These are phyloP conservation scores for Fusarium multiceps DNA, from an alignment of 2,329 filamentous ascomycete genomes.

Conservation along the genomic window DNA sequence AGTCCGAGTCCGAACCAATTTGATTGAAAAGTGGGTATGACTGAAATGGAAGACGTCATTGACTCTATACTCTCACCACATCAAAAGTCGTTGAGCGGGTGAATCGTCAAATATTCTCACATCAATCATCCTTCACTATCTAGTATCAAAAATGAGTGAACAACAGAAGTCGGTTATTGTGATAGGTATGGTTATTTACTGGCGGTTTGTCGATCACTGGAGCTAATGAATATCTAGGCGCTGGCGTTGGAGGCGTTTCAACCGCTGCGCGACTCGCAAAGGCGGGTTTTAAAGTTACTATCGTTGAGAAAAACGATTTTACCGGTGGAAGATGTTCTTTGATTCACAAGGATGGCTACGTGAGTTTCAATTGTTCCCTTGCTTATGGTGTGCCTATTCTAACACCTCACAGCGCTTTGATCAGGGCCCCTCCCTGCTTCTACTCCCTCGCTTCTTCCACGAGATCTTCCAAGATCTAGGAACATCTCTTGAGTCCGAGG, in stretches of 20 bases:
- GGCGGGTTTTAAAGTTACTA: constrained; percentile 76
- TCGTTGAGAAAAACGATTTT: constrained; percentile 81
- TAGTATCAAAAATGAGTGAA: constrained; percentile 20
- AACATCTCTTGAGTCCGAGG: constrained; percentile 72
- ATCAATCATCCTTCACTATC: constrained; percentile 1
- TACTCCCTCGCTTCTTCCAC: constrained; percentile 76
- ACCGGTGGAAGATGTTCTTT: constrained; percentile 78
- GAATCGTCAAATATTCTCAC: not conserved
- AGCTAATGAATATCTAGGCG: constrained; percentile 57
- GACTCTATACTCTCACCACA: constrained; percentile 21
- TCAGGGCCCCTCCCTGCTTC: constrained; percentile 78
- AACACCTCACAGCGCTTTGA: constrained; percentile 69
- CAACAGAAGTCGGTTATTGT: constrained; percentile 46
- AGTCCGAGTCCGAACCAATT: constrained; percentile 18
- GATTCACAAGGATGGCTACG: constrained; percentile 66
- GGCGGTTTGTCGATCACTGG: not conserved
- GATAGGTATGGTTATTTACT: constrained; percentile 35
- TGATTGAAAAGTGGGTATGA: constrained; percentile 21
- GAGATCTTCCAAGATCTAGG: constrained; percentile 76
- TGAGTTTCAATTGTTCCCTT: constrained; percentile 12
- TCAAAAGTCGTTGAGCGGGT: constrained; percentile 18
- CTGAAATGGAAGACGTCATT: constrained; percentile 37
- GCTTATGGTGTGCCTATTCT: not conserved
- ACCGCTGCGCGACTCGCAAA: constrained; percentile 77
- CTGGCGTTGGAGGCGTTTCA: constrained; percentile 78